Base-by-base conservation (phyloP, 345 rosid species). In the Eutrema heterophyllum region DNA sequence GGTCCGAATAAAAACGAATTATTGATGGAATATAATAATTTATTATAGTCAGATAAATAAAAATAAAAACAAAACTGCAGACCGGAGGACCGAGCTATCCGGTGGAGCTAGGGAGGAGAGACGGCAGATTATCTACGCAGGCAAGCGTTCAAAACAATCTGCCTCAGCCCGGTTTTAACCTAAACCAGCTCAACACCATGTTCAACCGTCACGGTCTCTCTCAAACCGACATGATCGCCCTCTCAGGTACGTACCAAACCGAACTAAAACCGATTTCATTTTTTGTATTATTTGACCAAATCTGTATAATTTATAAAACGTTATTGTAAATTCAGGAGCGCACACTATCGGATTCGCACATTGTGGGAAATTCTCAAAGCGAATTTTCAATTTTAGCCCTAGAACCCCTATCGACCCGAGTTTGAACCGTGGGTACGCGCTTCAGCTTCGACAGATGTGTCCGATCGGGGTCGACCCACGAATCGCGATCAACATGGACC, bases 401-500 rank as follows among this genome's bases (percentile, higher is more conserved):
- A 67, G 27, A 45, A 81, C 58, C 58, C 57, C 44, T 13, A 80
- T 87, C 3, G 96, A 92, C 64, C 97, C 96, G 8, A 86, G 86
- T n/a, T 51, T 93, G 8, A 88, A 86, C 79, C 0, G 46, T 9
- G 12, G 14, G 1, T 93, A 93, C 27, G 93, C 92, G 0, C 7
- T 76, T 18, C 82, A 86, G 72, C 86, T 93, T 4, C 74, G 90
- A 32, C 78, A 80, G 30, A 83, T 86, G 96, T 93, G 98, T 40
- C 96, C 96, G 16, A 0, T 54, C 3, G 70, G 69, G 0, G 96
- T 93, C 2, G 93, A 93, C 65, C 85, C 93, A 5, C 75, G 82
- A 32, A 84, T 89, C 10, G 98, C 94, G 52, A 88, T 93, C 60
- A 81, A 85, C 87, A 85, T 93, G 94, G 98, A 93, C 59, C 97